Evolutionary conservation across 2,329 filamentous ascomycete species (phyloP).

Genomic region (Colletotrichum sp.): DNA sequence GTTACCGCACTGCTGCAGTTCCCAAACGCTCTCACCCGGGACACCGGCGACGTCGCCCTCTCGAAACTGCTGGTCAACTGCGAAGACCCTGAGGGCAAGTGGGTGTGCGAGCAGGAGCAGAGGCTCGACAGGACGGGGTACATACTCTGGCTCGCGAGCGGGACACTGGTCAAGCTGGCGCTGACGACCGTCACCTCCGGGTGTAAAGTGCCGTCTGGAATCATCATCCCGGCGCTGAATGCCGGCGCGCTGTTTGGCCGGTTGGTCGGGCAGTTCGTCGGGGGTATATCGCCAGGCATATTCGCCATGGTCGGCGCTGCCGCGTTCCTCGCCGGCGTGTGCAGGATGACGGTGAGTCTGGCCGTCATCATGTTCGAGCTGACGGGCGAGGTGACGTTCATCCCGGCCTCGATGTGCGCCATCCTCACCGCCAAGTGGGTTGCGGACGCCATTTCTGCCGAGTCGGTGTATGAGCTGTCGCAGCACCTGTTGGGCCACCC

Average conservation of each 20-base stretch:
- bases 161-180: constrained; percentile 56
- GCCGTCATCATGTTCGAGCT: constrained; percentile 67
- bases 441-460: constrained; percentile 55
- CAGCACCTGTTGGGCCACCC: constrained; percentile 62
- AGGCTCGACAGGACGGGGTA: constrained; percentile 40
- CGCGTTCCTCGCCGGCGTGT: constrained; percentile 62
- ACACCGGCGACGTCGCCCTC: constrained; percentile 60
- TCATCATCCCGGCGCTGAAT: constrained; percentile 64
- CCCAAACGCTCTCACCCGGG: constrained; percentile 57
- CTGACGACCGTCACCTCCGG: constrained; percentile 64
- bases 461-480: constrained; percentile 64
- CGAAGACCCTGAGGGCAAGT: constrained; percentile 37
- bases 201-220: constrained; percentile 62
- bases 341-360: constrained; percentile 61
- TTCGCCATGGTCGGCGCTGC: constrained; percentile 66
- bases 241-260: constrained; percentile 63
- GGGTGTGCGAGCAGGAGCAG: constrained; percentile 56
- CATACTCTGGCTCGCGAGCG: constrained; percentile 55
- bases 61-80: constrained; percentile 62
- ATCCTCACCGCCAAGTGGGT: constrained; percentile 65
- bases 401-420: constrained; percentile 62
- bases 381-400: constrained; percentile 62
- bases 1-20: constrained; percentile 59
- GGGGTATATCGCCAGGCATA: constrained; percentile 56
- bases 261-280: constrained; percentile 45